phyloP scores from a whole-genome alignment of 2,329 filamentous ascomycete genomes.

The Fusarium secorum region DNA sequence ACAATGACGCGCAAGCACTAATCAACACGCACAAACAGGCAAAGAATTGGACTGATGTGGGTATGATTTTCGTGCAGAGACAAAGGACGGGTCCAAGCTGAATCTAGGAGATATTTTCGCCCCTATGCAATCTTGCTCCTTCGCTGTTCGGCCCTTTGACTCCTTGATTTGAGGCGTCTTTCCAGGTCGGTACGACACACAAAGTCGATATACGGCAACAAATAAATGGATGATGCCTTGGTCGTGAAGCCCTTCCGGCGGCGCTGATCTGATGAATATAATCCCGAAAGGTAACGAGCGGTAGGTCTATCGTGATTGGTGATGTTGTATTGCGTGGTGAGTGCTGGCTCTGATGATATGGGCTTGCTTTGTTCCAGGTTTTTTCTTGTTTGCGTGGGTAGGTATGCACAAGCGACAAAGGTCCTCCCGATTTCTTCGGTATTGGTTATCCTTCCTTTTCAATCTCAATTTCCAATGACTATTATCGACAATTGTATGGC shows the following conservation, averaged over 20 bases:
- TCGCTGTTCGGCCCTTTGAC: constrained; percentile 13
- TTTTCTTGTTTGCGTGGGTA: neutral
- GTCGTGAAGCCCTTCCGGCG: constrained; percentile 13
- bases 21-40: constrained; percentile 10
- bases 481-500: constrained; percentile 43
- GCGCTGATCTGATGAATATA: constrained; percentile 1
- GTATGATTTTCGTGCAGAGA: neutral
- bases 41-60: constrained; percentile 21
- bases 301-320: constrained; percentile 27
- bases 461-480: constrained; percentile 27
- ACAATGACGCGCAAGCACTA: constrained; percentile 23
- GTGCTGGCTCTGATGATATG: constrained; percentile 4
- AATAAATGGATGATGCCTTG: constrained; percentile 26
- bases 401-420: neutral
- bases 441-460: constrained; percentile 13
- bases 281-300: constrained; percentile 22
- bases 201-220: constrained; percentile 9
- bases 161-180: constrained; percentile 1
- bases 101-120: constrained; percentile 28
- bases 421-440: constrained; percentile 3
- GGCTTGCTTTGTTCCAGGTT: neutral
- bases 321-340: constrained; percentile 26
- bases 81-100: constrained; percentile 16
- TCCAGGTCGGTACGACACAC: neutral
- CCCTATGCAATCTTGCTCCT: constrained; percentile 17